These are phyloP conservation scores for Candida ortonii DNA, from an alignment of 805 yeast species.

Conservation along the genomic window DNA sequence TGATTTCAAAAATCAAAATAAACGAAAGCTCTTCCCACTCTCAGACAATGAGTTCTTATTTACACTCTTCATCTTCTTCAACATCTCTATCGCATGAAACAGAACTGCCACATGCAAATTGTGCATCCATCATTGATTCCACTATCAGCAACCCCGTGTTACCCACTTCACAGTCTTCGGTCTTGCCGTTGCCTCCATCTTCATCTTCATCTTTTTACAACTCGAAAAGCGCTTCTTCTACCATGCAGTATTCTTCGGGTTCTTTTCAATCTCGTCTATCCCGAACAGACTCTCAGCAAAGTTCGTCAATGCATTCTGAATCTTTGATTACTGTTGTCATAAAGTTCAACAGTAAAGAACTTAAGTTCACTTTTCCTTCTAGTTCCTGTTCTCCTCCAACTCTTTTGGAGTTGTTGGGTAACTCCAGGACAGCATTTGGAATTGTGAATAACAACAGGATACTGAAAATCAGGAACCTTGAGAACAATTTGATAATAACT, in stretches of 20 bases:
- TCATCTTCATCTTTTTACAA: constrained; percentile 6
- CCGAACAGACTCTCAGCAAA: constrained; percentile 1
- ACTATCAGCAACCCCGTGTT: constrained; percentile 17
- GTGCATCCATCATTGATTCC: constrained; percentile 17
- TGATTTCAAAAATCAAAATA: constrained; percentile 39
- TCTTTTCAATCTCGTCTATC: not conserved
- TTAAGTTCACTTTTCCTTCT: constrained; percentile 65
- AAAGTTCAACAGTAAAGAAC: constrained; percentile 49
- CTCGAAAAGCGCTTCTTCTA: constrained; percentile 3
- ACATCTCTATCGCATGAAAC: constrained; percentile 8
- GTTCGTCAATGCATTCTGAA: constrained; percentile 21
- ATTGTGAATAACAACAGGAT: constrained; percentile 38
- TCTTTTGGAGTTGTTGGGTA: constrained; percentile 69
- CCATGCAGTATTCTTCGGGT: constrained; percentile 9
- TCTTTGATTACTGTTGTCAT: constrained; percentile 39
- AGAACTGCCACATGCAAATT: constrained; percentile 9
- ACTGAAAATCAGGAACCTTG: constrained; percentile 35
- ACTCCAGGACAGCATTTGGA: constrained; percentile 72
- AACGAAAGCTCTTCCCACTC: not conserved
- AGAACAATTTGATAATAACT: constrained; percentile 33
- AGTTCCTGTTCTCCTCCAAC: constrained; percentile 78
- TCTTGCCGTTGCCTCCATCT: constrained; percentile 7
- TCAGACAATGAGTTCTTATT: constrained; percentile 5
- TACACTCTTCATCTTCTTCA: constrained; percentile 5
- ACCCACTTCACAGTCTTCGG: constrained; percentile 7